Evolutionary conservation across 768 basidiomycete genomes (phyloP).

Genomic region (Boletus tomentosulus): DNA sequence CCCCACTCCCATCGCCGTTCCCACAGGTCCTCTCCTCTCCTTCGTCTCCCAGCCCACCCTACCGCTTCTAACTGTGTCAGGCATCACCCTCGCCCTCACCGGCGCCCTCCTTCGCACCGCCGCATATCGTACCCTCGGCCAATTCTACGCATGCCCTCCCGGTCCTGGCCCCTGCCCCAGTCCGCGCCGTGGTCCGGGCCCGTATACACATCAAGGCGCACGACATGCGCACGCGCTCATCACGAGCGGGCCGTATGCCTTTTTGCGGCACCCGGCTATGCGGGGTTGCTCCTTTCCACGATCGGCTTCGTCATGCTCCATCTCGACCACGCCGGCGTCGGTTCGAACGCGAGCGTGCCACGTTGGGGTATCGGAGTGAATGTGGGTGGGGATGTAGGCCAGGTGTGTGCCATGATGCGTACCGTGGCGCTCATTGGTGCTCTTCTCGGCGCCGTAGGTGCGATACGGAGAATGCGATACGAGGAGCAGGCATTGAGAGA

Average conservation of each 20-base stretch:
- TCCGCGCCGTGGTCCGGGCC: background rate
- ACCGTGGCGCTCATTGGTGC: conserved; percentile 9
- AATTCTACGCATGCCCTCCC: conserved; percentile 18
- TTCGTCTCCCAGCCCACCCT: background rate
- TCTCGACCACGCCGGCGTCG: background rate
- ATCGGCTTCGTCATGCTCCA: conserved; percentile 14
- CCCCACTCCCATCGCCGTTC: background rate
- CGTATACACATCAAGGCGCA: background rate
- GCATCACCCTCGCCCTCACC: conserved; percentile 34
- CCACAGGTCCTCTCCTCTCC: background rate
- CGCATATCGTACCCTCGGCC: conserved; percentile 26
- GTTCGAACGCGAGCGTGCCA: background rate
- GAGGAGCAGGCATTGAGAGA: conserved; percentile 12
- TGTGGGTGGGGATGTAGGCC: background rate
- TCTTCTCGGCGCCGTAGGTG: conserved; percentile 1
- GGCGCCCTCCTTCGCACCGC: conserved; percentile 41
- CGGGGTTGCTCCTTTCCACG: conserved; percentile 31
- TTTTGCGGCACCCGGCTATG: conserved; percentile 30
- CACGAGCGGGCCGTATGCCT: conserved; percentile 24
- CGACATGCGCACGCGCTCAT: conserved; percentile 22
- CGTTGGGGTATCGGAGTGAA: background rate
- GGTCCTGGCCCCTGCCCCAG: background rate
- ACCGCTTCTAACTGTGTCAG: conserved; percentile 25
- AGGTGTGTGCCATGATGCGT: conserved; percentile 2
- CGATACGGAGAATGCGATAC: conserved; percentile 4